Conservation (phyloP, 768 basidiomycete species). For the Tulasnella sp. region DNA sequence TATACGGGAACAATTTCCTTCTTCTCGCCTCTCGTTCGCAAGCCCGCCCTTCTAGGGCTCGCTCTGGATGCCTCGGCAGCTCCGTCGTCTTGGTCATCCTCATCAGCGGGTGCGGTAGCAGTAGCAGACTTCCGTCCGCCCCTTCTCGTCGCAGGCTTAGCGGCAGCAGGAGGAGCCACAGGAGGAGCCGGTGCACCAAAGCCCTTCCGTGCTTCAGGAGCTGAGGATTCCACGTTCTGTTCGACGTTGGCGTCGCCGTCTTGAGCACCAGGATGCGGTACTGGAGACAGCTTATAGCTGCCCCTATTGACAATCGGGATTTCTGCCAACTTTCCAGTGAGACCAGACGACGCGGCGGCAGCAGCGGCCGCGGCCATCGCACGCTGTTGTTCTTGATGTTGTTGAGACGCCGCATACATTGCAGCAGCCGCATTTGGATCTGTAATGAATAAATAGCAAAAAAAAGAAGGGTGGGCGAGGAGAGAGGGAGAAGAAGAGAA, state of each 20-base stretch:
- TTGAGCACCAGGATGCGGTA: not conserved
- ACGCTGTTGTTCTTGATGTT: too few species aligned
- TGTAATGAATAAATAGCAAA: not conserved
- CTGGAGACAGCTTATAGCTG: not conserved
- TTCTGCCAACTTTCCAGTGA: not conserved
- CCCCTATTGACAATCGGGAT: not conserved
- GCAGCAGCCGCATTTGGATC: not conserved
- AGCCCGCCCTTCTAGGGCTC: too few species aligned
- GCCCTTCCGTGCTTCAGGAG: not conserved
- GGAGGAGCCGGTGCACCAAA: not conserved
- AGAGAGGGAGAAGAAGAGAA: not conserved
- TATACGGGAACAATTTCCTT: too few species aligned
- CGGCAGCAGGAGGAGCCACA: too few species aligned
- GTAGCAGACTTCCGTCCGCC: too few species aligned
- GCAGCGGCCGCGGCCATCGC: too few species aligned
- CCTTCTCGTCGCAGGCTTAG: not conserved
- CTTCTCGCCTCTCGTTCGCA: too few species aligned
- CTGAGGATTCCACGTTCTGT: not conserved
- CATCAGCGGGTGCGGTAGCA: too few species aligned
- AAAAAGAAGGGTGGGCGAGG: not conserved
- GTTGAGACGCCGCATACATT: not conserved
- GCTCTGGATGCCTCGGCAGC: too few species aligned
- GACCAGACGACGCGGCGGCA: not conserved
- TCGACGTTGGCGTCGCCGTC: not conserved
- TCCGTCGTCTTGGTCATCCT: too few species aligned